These are phyloP conservation scores for Gymnopilus junonius DNA, from an alignment of 768 basidiomycete species.

Conservation along the genomic window DNA sequence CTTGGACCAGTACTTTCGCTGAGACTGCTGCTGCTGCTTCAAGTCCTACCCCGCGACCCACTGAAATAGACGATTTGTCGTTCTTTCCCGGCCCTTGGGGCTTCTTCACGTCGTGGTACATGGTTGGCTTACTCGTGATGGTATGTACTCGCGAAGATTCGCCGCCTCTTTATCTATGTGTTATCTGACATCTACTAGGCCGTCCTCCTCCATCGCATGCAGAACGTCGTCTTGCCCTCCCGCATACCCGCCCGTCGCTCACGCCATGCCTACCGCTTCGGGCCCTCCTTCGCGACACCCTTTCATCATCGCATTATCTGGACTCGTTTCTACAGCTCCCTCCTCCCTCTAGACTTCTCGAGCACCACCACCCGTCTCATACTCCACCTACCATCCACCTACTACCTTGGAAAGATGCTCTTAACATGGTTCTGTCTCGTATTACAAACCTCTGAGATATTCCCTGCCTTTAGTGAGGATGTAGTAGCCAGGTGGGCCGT, in stretches of 20 bases:
- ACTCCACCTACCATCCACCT: constrained; percentile 68
- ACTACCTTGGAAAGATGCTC: constrained; percentile 59
- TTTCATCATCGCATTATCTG: constrained; percentile 19
- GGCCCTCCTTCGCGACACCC: constrained; percentile 19
- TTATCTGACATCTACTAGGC: constrained; percentile 45
- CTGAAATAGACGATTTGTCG: constrained; percentile 11
- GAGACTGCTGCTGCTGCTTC: not conserved
- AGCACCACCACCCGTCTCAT: constrained; percentile 60
- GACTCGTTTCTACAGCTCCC: constrained; percentile 34
- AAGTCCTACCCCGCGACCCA: not conserved
- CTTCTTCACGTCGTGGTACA: constrained; percentile 77
- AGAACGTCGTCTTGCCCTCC: constrained; percentile 76
- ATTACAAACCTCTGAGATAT: constrained; percentile 52
- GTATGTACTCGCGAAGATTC: constrained; percentile 40
- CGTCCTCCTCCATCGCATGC: constrained; percentile 74
- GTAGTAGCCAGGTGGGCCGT: constrained; percentile 20
- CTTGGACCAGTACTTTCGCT: constrained; percentile 7
- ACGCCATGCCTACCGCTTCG: constrained; percentile 30
- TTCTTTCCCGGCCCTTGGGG: constrained; percentile 65
- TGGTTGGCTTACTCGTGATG: constrained; percentile 67
- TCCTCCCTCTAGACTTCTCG: constrained; percentile 71
- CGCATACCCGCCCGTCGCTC: constrained; percentile 36
- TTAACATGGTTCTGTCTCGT: constrained; percentile 62
- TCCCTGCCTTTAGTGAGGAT: constrained; percentile 21
- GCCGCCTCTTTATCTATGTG: not conserved